A percentile compares a stretch with the other conserved stretches of the same genome.
These are phyloP conservation scores for Podaxis mareebaensis DNA, from an alignment of 768 basidiomycete species.

Conservation along the genomic window DNA sequence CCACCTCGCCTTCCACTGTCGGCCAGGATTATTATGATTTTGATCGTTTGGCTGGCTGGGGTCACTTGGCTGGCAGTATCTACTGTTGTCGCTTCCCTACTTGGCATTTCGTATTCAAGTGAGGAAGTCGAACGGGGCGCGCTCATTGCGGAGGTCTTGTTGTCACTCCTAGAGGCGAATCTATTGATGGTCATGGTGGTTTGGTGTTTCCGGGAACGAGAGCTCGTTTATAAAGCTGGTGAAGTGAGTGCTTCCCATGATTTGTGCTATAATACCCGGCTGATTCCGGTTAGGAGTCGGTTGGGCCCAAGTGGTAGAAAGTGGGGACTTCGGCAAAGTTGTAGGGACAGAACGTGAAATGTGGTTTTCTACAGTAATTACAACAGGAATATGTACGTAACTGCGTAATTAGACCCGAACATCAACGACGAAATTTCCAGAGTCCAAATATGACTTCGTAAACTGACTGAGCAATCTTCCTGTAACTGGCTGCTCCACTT, in stretches of 20 bases:
- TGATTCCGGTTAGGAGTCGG: neutral
- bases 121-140: neutral
- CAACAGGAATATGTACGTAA: neutral
- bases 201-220: constrained; percentile 8
- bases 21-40: neutral
- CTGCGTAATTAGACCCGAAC: neutral
- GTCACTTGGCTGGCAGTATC: constrained; percentile 7
- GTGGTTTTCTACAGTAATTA: neutral
- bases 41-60: neutral
- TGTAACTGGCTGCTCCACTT: neutral
- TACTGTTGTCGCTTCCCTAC: neutral
- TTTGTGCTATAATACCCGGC: neutral
- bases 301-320: neutral
- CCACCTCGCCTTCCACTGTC: neutral
- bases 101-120: neutral
- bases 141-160: neutral
- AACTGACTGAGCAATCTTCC: neutral
- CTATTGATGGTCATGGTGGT: neutral
- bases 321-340: neutral
- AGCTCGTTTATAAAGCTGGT: neutral
- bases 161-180: constrained; percentile 1
- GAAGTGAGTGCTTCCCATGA: neutral
- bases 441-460: neutral
- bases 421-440: neutral
- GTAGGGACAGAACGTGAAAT: too few relatives aligned